Base-by-base conservation (phyloP, 2,329 filamentous ascomycete species). In the Cryphonectria carpinicola region DNA sequence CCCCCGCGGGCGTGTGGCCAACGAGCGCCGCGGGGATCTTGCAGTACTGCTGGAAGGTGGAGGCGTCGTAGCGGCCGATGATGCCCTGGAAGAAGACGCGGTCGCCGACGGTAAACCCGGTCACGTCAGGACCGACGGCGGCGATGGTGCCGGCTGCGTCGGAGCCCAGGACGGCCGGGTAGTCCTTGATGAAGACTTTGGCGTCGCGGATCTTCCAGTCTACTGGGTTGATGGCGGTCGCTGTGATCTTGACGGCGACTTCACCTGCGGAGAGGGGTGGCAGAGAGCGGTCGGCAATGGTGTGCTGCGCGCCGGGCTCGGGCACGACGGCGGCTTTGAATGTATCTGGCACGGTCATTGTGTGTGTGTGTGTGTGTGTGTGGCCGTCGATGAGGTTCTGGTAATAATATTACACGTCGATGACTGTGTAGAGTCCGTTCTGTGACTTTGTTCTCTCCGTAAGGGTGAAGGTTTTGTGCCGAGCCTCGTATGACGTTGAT, bases 41-140 rank as follows among this genome's bases (percentile, higher is more conserved):
- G 73, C 76, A 76, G 70, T 81, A 82, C 67, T 81, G 77, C 72
- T 82, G 80, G 73, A 81, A 81, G 1, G 80, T 80, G 1, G 73
- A 76, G 1, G 74, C 73, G 61, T 79, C 73, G 39, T 76, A 75
- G 32, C 77, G 76, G 35, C 74, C 75, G 5, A 80, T 70, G 25
- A 80, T 79, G 4, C 79, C 79, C 64, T 79, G 77, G 74, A 81
- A 81, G 74, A 81, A 79, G 41, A 82, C 79, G 28, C 80, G 77
- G 72, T 82, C 80, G 4, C 81, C 81, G 8, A 76, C 71, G 43
- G 74, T 74, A 70, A 81, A 79, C 4, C 70, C 67, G 37, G 71
- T 71, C 22, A 76, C 73, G 43, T 74, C 74, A 1, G 73, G 63
- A 6, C 80, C 80, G 28, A 81, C 75, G 37, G 77, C 75, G 46